Conservation (phyloP, 2,329 filamentous ascomycete genomes). For the Hypoxylon sp. region DNA sequence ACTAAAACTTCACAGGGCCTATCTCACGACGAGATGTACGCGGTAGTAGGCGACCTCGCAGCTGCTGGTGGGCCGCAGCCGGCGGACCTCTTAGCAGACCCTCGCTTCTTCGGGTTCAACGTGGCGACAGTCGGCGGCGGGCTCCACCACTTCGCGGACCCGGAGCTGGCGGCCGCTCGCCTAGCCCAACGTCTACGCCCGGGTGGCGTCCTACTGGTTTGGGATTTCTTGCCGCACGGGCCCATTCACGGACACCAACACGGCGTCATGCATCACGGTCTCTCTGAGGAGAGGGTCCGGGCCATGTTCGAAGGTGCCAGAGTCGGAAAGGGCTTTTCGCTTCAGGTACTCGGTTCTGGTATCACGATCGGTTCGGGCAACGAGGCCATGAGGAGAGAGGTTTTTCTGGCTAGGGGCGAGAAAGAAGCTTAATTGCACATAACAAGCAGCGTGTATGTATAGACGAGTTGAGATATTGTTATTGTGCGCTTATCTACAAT, state of each 20-base stretch:
- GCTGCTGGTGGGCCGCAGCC: conserved; percentile 58
- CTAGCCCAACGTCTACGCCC: conserved; percentile 72
- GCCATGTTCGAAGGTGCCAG: conserved; percentile 75
- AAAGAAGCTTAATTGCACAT: conserved; percentile 49
- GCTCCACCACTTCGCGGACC: conserved; percentile 77
- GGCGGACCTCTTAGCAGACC: conserved; percentile 68
- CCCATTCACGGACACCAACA: conserved; percentile 45
- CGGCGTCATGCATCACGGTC: conserved; percentile 76
- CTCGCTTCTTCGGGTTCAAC: conserved; percentile 78
- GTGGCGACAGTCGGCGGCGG: conserved; percentile 72
- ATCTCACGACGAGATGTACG: conserved; percentile 65
- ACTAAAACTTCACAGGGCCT: conserved; percentile 59
- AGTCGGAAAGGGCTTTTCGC: conserved; percentile 67
- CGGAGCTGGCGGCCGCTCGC: conserved; percentile 68
- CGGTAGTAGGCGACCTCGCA: conserved; percentile 70
- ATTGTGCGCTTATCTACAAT: neutral
- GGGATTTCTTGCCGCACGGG: conserved; percentile 74
- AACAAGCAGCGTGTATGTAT: neutral
- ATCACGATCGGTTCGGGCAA: conserved; percentile 58
- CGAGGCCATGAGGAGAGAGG: conserved; percentile 56
- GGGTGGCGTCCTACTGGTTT: conserved; percentile 75
- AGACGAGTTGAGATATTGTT: neutral
- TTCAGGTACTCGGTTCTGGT: conserved; percentile 66
- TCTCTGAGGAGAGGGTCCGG: conserved; percentile 70
- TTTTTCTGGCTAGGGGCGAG: conserved; percentile 66